A percentile compares a stretch with the other conserved stretches of the same genome.
phyloP scores from a whole-genome alignment of 768 basidiomycete genomes.

The Tricholoma sp. region DNA sequence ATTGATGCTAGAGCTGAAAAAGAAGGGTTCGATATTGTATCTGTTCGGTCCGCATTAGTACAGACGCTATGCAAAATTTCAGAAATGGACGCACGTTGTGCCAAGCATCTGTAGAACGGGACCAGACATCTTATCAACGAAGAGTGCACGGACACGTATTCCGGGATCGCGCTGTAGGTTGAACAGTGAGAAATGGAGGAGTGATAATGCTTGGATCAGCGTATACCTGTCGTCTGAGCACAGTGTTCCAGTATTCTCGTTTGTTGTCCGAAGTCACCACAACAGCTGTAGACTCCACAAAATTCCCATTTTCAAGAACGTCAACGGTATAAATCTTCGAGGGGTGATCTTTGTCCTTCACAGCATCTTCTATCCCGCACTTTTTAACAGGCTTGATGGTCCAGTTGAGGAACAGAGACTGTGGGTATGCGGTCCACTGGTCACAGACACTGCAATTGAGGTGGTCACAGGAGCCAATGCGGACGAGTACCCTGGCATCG shows the following conservation, averaged over 20 bases:
- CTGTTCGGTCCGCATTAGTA: slow-evolving; percentile 18
- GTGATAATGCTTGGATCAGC: not conserved
- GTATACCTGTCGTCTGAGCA: not conserved
- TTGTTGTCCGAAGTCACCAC: not conserved
- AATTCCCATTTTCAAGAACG: not conserved
- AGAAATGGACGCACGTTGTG: not conserved
- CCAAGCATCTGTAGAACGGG: not conserved
- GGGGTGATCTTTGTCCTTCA: not conserved
- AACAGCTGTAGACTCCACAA: not conserved
- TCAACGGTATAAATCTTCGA: not conserved
- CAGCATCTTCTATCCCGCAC: not conserved
- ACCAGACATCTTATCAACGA: not conserved
- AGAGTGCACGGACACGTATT: not conserved
- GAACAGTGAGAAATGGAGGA: not conserved
- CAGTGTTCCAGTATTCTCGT: not conserved
- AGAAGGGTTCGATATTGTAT: slow-evolving; percentile 61
- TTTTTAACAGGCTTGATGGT: not conserved
- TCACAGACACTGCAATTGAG: not conserved
- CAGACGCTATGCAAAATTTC: not conserved
- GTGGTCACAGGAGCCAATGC: not conserved
- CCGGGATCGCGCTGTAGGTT: not conserved
- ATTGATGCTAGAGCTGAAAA: slow-evolving; percentile 62
- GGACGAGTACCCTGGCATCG: not conserved
- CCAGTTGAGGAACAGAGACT: not conserved
- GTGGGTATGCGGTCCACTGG: not conserved